These are phyloP conservation scores for Auricularia sp. DNA, from an alignment of 768 basidiomycete genomes.

Conservation along the genomic window DNA sequence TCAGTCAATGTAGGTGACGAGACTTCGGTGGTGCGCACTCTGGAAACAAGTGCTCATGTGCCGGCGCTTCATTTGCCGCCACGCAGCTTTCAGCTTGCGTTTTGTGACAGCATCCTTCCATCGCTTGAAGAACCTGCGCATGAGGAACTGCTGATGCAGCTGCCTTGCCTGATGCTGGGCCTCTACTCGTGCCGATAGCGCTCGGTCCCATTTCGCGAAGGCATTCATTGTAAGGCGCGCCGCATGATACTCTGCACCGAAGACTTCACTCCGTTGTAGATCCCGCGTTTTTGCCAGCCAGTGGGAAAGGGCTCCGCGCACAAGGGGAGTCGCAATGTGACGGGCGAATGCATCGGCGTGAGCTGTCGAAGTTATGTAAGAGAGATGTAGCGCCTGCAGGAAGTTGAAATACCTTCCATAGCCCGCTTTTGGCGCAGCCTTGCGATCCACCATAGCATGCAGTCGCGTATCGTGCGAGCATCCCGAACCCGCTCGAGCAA, in stretches of 20 bases:
- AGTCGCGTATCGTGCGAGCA: constrained; percentile 33
- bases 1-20: neutral
- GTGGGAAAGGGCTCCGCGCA: neutral
- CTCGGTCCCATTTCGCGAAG: constrained; percentile 46
- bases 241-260: constrained; percentile 42
- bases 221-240: constrained; percentile 28
- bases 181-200: constrained; percentile 39
- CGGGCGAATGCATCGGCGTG: constrained; percentile 5
- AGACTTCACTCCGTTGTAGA: constrained; percentile 35
- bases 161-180: constrained; percentile 43
- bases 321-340: constrained; percentile 7
- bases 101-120: neutral
- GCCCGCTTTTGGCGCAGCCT: constrained; percentile 29
- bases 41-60: neutral
- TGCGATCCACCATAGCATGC: constrained; percentile 42
- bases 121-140: constrained; percentile 23
- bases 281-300: constrained; percentile 14
- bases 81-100: neutral
- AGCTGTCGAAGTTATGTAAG: constrained; percentile 19
- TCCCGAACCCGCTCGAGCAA: constrained; percentile 44
- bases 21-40: no score
- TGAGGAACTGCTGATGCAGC: constrained; percentile 40
- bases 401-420: constrained; percentile 41
- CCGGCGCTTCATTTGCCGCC: neutral
- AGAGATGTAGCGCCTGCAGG: constrained; percentile 33